phyloP scores from a whole-genome alignment of 1,139 yeast species.

The Wickerhamomyces sp. region DNA sequence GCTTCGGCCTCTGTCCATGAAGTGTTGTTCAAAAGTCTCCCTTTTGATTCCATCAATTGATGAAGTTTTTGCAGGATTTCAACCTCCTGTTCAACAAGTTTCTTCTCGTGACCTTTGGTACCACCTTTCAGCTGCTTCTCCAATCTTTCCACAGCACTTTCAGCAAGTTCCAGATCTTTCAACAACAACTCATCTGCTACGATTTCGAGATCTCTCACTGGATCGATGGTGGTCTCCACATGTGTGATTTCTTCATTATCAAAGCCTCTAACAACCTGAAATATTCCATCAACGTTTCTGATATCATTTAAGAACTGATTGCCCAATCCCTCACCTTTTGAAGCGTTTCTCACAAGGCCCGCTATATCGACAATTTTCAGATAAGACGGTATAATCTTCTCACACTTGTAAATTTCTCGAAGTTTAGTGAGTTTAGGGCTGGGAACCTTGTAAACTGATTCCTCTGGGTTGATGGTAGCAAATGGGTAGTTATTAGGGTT shows the following conservation, averaged over 20 bases:
- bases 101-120: constrained; percentile 29
- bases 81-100: constrained; percentile 37
- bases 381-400: constrained; percentile 48
- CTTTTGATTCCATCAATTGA: constrained; percentile 54
- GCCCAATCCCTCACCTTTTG: constrained; percentile 74
- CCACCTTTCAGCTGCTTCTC: constrained; percentile 40
- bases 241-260: constrained; percentile 66
- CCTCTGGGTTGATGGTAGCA: constrained; percentile 75
- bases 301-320: constrained; percentile 70
- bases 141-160: constrained; percentile 44
- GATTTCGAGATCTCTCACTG: constrained; percentile 60
- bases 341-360: constrained; percentile 68
- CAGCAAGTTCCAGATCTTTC: constrained; percentile 66
- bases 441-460: constrained; percentile 55
- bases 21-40: constrained; percentile 35
- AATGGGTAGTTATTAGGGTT: constrained; percentile 79
- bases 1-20: constrained; percentile 56
- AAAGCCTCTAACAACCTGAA: constrained; percentile 67
- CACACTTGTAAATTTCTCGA: constrained; percentile 42
- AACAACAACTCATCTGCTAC: constrained; percentile 70
- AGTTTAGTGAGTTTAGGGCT: constrained; percentile 43
- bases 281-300: constrained; percentile 68
- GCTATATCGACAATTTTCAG: constrained; percentile 69
- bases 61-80: constrained; percentile 41
- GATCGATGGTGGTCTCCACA: constrained; percentile 58